These are phyloP conservation scores for Entophlyctis luteolus DNA, from an alignment of 192 early-diverging fungal species.

Conservation along the genomic window DNA sequence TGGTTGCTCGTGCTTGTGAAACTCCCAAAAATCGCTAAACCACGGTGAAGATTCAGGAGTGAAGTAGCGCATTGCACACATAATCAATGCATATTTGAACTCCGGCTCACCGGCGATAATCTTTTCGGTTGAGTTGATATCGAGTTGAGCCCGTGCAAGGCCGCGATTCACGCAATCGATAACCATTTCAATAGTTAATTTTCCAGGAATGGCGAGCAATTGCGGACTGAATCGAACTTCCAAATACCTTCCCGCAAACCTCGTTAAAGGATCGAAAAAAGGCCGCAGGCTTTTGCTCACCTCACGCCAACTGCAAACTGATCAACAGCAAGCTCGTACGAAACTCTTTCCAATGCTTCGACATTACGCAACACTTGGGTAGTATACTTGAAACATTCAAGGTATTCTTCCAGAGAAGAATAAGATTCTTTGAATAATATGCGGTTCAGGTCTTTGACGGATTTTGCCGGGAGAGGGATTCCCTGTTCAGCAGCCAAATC, in stretches of 20 bases:
- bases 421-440: conserved; percentile 6
- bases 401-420: conserved; percentile 7
- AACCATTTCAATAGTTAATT: conserved; percentile 9
- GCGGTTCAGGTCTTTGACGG: not conserved
- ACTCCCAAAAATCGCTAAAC: conserved; percentile 17
- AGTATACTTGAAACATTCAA: conserved; percentile 14
- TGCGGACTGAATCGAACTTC: conserved; percentile 19
- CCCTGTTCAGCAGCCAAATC: conserved; percentile 3
- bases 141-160: not conserved
- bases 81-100: not conserved
- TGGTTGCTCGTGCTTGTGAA: conserved; percentile 1
- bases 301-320: conserved; percentile 12
- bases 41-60: conserved; percentile 1
- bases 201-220: conserved; percentile 12
- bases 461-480: not conserved
- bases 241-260: not conserved
- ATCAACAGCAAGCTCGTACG: conserved; percentile 15
- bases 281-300: not conserved
- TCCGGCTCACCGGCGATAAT: conserved; percentile 3
- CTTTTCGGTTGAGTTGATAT: not conserved
- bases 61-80: conserved; percentile 20
- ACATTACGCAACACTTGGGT: conserved; percentile 1
- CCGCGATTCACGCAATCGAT: not conserved
- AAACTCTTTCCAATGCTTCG: not conserved
- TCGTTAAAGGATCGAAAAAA: not conserved